Percentiles rank a stretch among this genome's conserved stretches.
phyloP scores from a whole-genome alignment of 1,284 basidiomycete species.

The Ganoderma boninense region DNA sequence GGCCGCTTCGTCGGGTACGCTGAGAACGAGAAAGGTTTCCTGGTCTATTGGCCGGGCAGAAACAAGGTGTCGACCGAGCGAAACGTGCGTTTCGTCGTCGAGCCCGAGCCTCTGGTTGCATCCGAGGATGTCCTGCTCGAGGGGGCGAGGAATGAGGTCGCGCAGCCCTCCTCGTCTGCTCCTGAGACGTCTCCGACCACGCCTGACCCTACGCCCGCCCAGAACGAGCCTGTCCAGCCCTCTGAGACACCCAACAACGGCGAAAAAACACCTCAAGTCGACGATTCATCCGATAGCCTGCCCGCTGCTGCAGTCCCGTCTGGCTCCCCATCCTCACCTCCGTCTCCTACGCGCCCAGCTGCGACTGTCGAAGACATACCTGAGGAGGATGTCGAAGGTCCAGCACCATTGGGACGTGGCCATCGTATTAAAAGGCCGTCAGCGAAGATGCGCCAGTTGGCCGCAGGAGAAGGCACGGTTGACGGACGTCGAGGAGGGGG shows the following conservation, averaged over 20 bases:
- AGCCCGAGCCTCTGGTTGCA: neutral
- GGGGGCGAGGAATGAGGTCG: neutral
- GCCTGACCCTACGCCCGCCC: neutral
- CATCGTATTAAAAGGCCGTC: neutral
- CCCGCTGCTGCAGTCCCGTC: neutral
- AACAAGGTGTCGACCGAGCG: neutral
- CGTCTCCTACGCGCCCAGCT: neutral
- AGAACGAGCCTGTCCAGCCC: neutral
- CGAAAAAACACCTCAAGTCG: no score
- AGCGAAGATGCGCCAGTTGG: neutral
- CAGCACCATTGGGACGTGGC: neutral
- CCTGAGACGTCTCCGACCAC: neutral
- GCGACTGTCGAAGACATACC: neutral
- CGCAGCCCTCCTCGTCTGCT: neutral
- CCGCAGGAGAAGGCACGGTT: neutral
- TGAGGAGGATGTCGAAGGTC: neutral
- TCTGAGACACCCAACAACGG: neutral
- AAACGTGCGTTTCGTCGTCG: neutral
- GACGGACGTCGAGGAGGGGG: neutral
- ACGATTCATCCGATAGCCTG: no score
- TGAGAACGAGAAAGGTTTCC: neutral
- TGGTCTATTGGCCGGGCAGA: neutral
- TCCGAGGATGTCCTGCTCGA: neutral
- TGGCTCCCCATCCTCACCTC: neutral
- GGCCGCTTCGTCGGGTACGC: neutral